Evolutionary conservation across 805 yeast genomes (phyloP).

Genomic region (Candida chilensis): DNA sequence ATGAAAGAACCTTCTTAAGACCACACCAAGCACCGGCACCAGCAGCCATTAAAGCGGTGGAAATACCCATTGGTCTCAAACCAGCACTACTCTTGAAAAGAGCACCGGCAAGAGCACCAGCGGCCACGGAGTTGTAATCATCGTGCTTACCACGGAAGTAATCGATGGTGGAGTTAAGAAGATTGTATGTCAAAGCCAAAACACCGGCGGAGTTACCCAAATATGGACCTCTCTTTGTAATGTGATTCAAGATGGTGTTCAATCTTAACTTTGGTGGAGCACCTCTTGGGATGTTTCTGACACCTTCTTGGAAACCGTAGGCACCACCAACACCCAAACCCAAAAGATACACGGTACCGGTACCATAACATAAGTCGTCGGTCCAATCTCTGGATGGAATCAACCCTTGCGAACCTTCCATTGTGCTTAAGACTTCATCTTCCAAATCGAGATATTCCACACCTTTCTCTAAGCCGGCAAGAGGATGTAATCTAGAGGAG

Average conservation of each 20-base stretch:
- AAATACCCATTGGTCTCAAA: conserved; percentile 76
- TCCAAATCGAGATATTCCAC: conserved; percentile 87
- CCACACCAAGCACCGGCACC: conserved; percentile 94
- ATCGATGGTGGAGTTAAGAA: conserved; percentile 75
- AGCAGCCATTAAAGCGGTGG: conserved; percentile 77
- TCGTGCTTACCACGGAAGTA: conserved; percentile 84
- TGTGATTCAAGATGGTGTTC: conserved; percentile 83
- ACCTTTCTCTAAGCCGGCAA: conserved; percentile 86
- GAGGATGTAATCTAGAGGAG: conserved; percentile 72
- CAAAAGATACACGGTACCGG: conserved; percentile 85
- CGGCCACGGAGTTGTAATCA: conserved; percentile 68
- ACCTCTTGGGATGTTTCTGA: conserved; percentile 63
- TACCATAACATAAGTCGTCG: conserved; percentile 95
- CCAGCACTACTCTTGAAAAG: conserved; percentile 83
- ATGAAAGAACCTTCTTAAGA: conserved; percentile 52
- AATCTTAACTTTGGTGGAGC: conserved; percentile 76
- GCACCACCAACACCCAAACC: conserved; percentile 89
- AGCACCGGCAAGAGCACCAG: conserved; percentile 93
- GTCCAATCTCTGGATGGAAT: conserved; percentile 97
- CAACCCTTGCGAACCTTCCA: conserved; percentile 85
- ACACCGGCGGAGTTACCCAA: conserved; percentile 95
- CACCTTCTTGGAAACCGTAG: conserved; percentile 82
- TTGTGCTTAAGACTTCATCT: conserved; percentile 63
- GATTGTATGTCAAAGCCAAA: conserved; percentile 80
- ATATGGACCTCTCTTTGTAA: conserved; percentile 94